Evolutionary conservation across 208 protist genomes (phyloP).

Genomic region (Wallacemonas rigidus): DNA sequence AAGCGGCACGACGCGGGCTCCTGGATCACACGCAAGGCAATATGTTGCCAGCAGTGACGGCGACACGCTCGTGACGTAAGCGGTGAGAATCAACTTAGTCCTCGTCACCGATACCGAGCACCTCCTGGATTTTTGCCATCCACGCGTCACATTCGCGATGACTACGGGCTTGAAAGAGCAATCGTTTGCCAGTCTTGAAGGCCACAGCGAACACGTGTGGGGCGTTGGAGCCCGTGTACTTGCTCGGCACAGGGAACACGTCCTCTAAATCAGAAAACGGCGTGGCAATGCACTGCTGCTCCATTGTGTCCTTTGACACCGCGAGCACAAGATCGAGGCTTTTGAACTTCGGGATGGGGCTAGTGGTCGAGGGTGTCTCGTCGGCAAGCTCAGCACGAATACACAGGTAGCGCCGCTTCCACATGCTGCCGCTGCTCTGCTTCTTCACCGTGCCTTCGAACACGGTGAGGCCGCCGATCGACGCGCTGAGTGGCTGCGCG

Average conservation of each 20-base stretch:
- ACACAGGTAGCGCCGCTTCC: conserved; percentile 81
- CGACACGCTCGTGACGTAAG: background rate
- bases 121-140: conserved; percentile 87
- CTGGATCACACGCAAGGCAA: too few species aligned
- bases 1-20: too few species aligned
- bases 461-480: conserved; percentile 55
- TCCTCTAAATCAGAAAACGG: conserved; percentile 79
- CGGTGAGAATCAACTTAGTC: conserved; percentile 17
- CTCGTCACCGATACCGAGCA: conserved; percentile 72
- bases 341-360: conserved; percentile 67
- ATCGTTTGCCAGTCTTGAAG: conserved; percentile 74
- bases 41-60: too few species aligned
- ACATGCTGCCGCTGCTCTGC: conserved; percentile 75
- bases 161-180: conserved; percentile 68
- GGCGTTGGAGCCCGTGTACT: conserved; percentile 72
- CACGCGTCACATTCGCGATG: conserved; percentile 62
- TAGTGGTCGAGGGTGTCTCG: conserved; percentile 18
- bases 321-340: conserved; percentile 67
- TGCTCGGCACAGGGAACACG: conserved; percentile 73
- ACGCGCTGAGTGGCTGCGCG: conserved; percentile 50
- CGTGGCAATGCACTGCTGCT: conserved; percentile 78
- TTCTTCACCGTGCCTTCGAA: conserved; percentile 69
- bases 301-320: conserved; percentile 76
- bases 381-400: conserved; percentile 72
- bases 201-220: conserved; percentile 73